Conservation (phyloP, 2,329 filamentous ascomycete species). For the Cercospora sesami region DNA sequence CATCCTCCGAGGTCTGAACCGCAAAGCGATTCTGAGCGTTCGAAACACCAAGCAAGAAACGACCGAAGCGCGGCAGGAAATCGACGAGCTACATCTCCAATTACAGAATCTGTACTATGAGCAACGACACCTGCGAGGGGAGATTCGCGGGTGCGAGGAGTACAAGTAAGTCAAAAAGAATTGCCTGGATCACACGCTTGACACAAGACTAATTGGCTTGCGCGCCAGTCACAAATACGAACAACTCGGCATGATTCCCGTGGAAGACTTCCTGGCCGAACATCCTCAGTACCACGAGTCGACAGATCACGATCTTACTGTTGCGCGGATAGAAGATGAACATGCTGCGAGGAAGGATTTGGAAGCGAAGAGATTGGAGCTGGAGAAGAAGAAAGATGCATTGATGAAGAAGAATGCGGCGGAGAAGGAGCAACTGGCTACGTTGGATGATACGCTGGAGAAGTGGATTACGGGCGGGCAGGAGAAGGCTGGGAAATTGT, state of each 20-base stretch:
- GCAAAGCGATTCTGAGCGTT: conserved; percentile 75
- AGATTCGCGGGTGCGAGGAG: conserved; percentile 85
- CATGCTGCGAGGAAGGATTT: conserved; percentile 78
- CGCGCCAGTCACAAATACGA: conserved; percentile 50
- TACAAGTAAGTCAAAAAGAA: conserved; percentile 65
- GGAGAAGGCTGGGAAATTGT: conserved; percentile 31
- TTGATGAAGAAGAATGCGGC: conserved; percentile 80
- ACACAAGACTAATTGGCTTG: not conserved
- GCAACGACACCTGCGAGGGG: conserved; percentile 82
- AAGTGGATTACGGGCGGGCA: conserved; percentile 36
- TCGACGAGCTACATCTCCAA: conserved; percentile 86
- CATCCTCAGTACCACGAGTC: conserved; percentile 73
- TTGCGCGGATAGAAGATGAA: conserved; percentile 88
- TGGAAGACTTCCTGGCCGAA: conserved; percentile 74
- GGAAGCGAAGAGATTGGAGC: conserved; percentile 73
- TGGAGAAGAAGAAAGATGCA: conserved; percentile 64
- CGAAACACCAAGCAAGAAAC: conserved; percentile 84
- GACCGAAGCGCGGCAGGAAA: conserved; percentile 82
- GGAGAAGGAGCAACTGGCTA: conserved; percentile 88
- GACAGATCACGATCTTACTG: conserved; percentile 80
- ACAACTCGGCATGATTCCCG: conserved; percentile 78
- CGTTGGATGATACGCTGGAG: conserved; percentile 86
- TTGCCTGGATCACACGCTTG: not conserved
- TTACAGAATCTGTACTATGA: conserved; percentile 97
- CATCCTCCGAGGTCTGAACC: conserved; percentile 78